Percentiles rank a stretch among this genome's conserved stretches.
phyloP scores from a whole-genome alignment of 2,329 filamentous ascomycete species.

The Ophiostoma fasciatum region DNA sequence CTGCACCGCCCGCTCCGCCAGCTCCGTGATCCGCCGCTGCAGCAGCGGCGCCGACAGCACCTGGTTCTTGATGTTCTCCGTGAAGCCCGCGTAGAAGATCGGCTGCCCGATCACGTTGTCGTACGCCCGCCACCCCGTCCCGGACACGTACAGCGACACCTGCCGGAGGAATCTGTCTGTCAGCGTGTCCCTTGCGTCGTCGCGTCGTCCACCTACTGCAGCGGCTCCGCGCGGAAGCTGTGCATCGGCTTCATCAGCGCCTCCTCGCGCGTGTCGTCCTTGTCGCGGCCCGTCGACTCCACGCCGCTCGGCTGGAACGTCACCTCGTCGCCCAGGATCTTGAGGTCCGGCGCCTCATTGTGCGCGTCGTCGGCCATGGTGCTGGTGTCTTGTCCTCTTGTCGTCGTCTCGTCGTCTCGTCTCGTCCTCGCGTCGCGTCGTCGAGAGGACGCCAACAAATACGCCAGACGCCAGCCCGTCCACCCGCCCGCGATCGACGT shows the following conservation, averaged over 20 bases:
- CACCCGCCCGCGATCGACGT: too few species aligned
- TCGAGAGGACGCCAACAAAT: too few species aligned
- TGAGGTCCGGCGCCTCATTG: constrained; percentile 55
- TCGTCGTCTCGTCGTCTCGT: too few species aligned
- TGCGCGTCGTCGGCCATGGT: constrained; percentile 20
- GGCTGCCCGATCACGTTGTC: constrained; percentile 81
- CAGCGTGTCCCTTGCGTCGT: too few species aligned
- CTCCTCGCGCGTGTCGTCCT: constrained; percentile 45
- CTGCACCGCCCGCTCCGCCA: constrained; percentile 59
- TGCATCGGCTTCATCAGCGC: constrained; percentile 71
- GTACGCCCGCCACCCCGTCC: constrained; percentile 90
- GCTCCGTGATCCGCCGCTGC: constrained; percentile 55
- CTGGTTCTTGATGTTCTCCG: constrained; percentile 70
- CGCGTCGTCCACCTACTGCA: too few species aligned
- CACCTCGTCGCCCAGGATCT: constrained; percentile 60
- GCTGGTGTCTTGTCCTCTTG: too few species aligned
- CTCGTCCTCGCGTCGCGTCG: too few species aligned
- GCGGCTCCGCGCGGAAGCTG: constrained; percentile 59
- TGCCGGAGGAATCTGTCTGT: constrained; percentile 95
- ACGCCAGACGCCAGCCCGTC: too few species aligned
- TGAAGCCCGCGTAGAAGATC: constrained; percentile 85
- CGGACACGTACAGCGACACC: constrained; percentile 82
- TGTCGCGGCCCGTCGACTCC: constrained; percentile 26
- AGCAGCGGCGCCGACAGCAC: constrained; percentile 66
- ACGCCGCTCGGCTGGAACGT: constrained; percentile 60